Base-by-base conservation (phyloP, 2,329 filamentous ascomycete genomes). In the Sporothrix mexicana region DNA sequence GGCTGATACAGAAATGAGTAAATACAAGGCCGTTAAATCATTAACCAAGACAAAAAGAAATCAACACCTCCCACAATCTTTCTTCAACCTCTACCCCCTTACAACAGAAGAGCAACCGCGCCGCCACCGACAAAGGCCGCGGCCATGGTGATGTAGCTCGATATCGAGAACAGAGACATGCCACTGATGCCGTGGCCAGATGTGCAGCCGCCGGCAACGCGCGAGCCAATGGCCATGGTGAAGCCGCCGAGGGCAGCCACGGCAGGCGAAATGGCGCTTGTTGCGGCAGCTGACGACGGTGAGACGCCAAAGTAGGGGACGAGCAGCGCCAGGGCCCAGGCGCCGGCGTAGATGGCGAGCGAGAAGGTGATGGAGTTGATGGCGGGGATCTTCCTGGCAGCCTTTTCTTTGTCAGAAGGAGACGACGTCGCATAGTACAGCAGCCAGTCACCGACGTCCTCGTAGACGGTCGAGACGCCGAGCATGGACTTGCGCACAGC, bases 151-250 rank as follows among this genome's bases (percentile, higher is more conserved):
- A 92, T 79, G 72, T 91, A 83, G 77, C 90, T 92, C 10, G 89
- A 87, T 3, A 87, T 80, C 0, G 87, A 89, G 69, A 92, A 81
- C 74, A 90, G 81, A n/a, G 88, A 87, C 77, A 92, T 85, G 0
- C 91, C 91, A 73, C 88, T 91, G 75, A 93, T 89, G 0, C 91
- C 91, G 78, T 93, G 91, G 0, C 91, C 90, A 5, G 88, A 90
- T 0, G 90, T 91, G 75, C 91, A 93, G 0, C 91, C 91, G 1
- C 89, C 90, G 0, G 88, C 90, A 71, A 92, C 77, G 67, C 90
- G 85, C 1, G 89, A 84, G 0, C 91, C 91, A 9, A 92, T 78
- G 0, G 86, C 84, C 81, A 92, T 87, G 15, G 86, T 73, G 3
- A 86, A 81, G 0, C 90, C 91, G 1, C 90, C 90, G 0, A 83